phyloP scores from a whole-genome alignment of 371 early-diverging fungal genomes.

The Funneliformis caledonium region DNA sequence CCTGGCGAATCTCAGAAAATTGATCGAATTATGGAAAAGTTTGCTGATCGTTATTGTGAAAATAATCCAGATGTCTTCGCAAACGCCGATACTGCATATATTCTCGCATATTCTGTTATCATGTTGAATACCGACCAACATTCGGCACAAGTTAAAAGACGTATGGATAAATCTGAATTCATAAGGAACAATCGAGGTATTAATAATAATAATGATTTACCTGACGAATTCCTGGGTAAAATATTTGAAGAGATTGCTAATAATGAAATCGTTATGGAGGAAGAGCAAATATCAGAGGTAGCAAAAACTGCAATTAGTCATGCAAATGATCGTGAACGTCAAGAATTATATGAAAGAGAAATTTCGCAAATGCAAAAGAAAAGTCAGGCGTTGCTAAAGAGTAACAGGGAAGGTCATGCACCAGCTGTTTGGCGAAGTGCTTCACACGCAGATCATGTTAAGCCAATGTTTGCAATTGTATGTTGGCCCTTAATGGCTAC shows the following conservation, averaged over 20 bases:
- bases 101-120: slow-evolving; percentile 79
- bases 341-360: slow-evolving; percentile 51
- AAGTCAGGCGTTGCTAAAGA: slow-evolving; percentile 47
- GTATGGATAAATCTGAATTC: slow-evolving; percentile 94
- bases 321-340: slow-evolving; percentile 48
- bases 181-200: slow-evolving; percentile 89
- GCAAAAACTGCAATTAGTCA: slow-evolving; percentile 45
- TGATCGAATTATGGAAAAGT: slow-evolving; percentile 83
- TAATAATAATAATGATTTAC: slow-evolving; percentile 70
- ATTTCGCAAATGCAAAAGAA: slow-evolving; percentile 55
- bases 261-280: slow-evolving; percentile 77
- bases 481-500: slow-evolving; percentile 76
- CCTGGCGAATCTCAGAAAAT: slow-evolving; percentile 88
- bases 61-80: slow-evolving; percentile 65
- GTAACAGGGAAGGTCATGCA: slow-evolving; percentile 47
- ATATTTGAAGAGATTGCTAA: slow-evolving; percentile 70
- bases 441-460: slow-evolving; percentile 71
- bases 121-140: slow-evolving; percentile 91
- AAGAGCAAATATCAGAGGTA: slow-evolving; percentile 57
- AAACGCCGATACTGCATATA: slow-evolving; percentile 74
- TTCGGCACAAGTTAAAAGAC: slow-evolving; percentile 87
- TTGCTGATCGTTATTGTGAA: slow-evolving; percentile 74
- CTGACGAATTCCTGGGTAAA: slow-evolving; percentile 57
- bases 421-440: slow-evolving; percentile 55
- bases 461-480: slow-evolving; percentile 71